Percentiles rank a stretch among this genome's conserved stretches.
Conservation (phyloP, 140 eudicot genomes). For the Erigeron philadelphicus region DNA sequence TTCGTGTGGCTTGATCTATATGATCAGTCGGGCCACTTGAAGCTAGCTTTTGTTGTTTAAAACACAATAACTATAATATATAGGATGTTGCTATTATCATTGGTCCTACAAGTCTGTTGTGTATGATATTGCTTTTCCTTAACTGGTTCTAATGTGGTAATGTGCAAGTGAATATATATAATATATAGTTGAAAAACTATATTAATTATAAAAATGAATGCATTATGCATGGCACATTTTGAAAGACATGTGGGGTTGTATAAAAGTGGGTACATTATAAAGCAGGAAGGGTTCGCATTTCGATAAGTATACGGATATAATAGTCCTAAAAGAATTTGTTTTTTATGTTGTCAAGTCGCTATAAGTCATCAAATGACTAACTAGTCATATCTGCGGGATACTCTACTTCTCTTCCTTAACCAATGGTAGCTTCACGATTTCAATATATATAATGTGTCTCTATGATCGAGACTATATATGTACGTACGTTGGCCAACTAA, state of each 20-base stretch:
- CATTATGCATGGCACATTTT: not conserved
- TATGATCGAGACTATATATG: not conserved
- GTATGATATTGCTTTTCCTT: not conserved
- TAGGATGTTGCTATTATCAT: not conserved
- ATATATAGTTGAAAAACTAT: too few relatives aligned
- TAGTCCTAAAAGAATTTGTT: not conserved
- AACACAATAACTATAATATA: not conserved
- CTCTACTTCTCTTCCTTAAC: not conserved
- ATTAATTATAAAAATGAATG: too few relatives aligned
- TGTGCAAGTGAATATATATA: not conserved
- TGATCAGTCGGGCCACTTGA: not conserved
- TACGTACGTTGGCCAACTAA: too few relatives aligned
- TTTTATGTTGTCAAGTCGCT: not conserved
- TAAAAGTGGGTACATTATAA: not conserved
- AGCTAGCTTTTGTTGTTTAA: not conserved
- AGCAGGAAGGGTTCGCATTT: too few relatives aligned
- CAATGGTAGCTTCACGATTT: not conserved
- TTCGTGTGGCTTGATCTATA: constrained; percentile 5
- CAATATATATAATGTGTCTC: not conserved
- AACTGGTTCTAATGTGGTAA: constrained; percentile 10
- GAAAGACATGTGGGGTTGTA: not conserved
- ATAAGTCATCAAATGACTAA: not conserved
- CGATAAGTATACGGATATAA: not conserved
- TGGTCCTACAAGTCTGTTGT: not conserved
- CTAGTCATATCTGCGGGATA: not conserved